Base-by-base conservation (phyloP, 78 protist genomes). In the Dictyostelium intermedium region DNA sequence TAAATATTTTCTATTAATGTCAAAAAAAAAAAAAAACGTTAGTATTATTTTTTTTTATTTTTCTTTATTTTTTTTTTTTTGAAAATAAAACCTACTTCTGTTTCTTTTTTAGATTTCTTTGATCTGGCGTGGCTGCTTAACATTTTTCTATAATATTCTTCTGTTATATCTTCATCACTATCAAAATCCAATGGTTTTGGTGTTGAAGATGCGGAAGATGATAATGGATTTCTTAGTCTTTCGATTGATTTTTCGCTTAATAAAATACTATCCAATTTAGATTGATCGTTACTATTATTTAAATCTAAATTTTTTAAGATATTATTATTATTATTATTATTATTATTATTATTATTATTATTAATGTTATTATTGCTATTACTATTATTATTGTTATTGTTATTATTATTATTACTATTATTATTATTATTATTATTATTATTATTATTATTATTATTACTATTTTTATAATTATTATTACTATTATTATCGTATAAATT, bases 111-210 rank as follows among this genome's bases (percentile, higher is more conserved):
- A 2, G 53, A 14, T 70, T 89, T 89, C 18, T 27, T 32, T 37
- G 78, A 50, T 50, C 82, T 89, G 16, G 41, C 10, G 81, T 89
- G 45, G 8, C n/a, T 18, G 1, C 16, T 66, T 45, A 89, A 69
- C 94, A 89, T 89, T 47, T 78, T 66, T 18, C 23, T 10, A 80
- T 89, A 89, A 37, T 89, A 83, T 13, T 83, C 83, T n/a, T 89
- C 85, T 16, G 86, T 23, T 27, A 85, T 85, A 14, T 20, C 43
- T 1, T 47, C 77, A 23, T 86, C 92, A 77, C 60, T 77, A 41
- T 77, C 82, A 34, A 43, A 41, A 77, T 77, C 60, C 8, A 77
- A 77, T 41, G 60, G 82, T 50, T 41, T 30, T 79, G 41, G 84
- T 47, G n/a, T 6, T 23, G 27, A 35, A 30, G 84, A 30, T 6